phyloP scores from a whole-genome alignment of 176 grass and related monocot species.

The Panicum miliaceum region DNA sequence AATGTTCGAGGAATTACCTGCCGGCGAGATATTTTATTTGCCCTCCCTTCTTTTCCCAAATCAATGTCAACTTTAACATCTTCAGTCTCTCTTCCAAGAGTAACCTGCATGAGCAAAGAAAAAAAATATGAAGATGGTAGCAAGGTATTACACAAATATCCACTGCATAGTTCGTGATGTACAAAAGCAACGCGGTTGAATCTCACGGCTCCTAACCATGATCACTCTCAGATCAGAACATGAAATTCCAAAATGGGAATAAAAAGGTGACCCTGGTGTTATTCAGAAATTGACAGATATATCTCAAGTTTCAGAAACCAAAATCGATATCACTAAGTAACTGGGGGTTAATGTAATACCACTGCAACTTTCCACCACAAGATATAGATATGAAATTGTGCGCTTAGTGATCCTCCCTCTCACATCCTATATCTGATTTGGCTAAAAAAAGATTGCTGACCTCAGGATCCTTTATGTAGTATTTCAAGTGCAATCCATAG shows the following conservation, averaged over 20 bases:
- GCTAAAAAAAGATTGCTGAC: conserved; percentile 47
- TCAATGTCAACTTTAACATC: conserved; percentile 96
- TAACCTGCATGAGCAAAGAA: conserved; percentile 62
- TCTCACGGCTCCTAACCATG: background rate
- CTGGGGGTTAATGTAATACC: background rate
- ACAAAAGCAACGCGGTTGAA: conserved; percentile 21
- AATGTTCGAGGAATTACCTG: conserved; percentile 61
- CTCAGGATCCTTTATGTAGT: conserved; percentile 81
- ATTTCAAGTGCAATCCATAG: conserved; percentile 80
- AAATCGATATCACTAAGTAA: conserved; percentile 2
- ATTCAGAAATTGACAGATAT: conserved; percentile 8
- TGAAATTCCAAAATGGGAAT: conserved; percentile 12
- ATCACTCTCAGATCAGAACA: background rate
- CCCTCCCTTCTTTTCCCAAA: conserved; percentile 92
- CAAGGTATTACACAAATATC: conserved; percentile 32
- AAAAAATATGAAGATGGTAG: conserved; percentile 21
- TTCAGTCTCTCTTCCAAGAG: conserved; percentile 92
- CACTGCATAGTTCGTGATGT: conserved; percentile 23
- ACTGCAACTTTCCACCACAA: conserved; percentile 14
- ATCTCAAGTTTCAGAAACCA: conserved; percentile 4
- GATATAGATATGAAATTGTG: conserved; percentile 3
- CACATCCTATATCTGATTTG: background rate
- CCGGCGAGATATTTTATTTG: conserved; percentile 89
- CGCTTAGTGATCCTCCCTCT: background rate
- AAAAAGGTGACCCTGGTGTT: background rate